Base-by-base conservation (phyloP, 768 basidiomycete species). In the Daedaleopsis sinensis region DNA sequence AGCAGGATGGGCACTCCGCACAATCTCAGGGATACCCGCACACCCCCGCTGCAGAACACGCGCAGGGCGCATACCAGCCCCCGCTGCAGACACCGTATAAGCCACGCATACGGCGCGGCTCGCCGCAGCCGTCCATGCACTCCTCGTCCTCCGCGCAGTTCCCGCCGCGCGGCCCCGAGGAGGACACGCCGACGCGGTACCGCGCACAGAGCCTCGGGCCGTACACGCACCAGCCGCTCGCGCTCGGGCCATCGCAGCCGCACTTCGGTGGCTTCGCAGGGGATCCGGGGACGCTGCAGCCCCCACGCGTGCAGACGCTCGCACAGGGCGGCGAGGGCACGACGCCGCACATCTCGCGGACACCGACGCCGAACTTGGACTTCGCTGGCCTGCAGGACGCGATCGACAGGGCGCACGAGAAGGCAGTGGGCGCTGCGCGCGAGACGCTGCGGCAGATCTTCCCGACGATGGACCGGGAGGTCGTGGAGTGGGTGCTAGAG, bases 391-490 rank as follows among this genome's bases (percentile, higher is more conserved):
- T 93, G 55, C 89, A 91, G 66, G 84, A 82, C 21, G 84, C 91
- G 77, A 93, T 89, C 65, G 94, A 96, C 70, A 79, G 78, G 11
- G 91, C 91, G 21, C 87, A 91, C 67, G 86, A 87, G 60, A 82
- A 87, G 47, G 91, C 90, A 21, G 84, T 84, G 16, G 84, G 80
- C 16, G 91, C 91, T 3, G 82, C 92, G 53, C 77, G 81, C 57
- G 87, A 87, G 66, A 96, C 94, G 35, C 76, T 98, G 63, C 75
- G 82, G 58, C 93, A 96, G 75, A 96, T 96, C 63, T 98, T 98
- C 82, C 95, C 95, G 1, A 73, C 73, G 11, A 79, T 91, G 65
- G 96, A 98, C 69, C 72, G 73, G 49, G 96, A 96, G 73, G 85
- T 97, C 36, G 82, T 94, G 44, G 91, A 94, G 61, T 89, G 85